Conservation (phyloP, 257 asterid genomes). For the Solanum bukasovii region DNA sequence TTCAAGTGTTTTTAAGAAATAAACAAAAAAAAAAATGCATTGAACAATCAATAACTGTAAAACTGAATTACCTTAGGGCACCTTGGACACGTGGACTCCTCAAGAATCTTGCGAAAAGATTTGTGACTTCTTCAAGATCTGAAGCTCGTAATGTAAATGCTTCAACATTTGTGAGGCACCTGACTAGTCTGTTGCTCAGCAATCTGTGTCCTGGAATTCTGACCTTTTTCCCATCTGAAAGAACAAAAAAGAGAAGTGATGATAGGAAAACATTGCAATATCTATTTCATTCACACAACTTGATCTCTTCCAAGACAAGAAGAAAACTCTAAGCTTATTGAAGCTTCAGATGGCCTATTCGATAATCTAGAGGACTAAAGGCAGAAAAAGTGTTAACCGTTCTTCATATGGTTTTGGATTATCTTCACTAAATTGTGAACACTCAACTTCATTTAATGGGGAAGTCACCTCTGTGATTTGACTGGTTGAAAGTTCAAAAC, state of each 20-base stretch:
- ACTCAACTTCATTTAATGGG: neutral
- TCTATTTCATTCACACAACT: neutral
- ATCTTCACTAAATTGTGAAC: neutral
- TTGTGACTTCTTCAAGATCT: constrained; percentile 83
- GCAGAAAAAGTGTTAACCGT: neutral
- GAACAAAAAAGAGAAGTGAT: neutral
- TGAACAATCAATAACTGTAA: neutral
- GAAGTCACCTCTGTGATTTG: neutral
- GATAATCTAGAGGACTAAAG: neutral
- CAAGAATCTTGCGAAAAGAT: constrained; percentile 66
- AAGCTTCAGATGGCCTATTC: neutral
- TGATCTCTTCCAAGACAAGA: neutral
- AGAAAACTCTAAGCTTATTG: neutral
- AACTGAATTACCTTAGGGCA: constrained; percentile 56
- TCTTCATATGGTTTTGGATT: neutral
- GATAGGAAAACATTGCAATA: neutral
- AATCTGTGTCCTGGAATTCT: constrained; percentile 57
- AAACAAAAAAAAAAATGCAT: neutral
- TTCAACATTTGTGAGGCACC: constrained; percentile 70
- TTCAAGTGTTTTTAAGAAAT: neutral
- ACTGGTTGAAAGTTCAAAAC: neutral
- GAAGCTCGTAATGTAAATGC: constrained; percentile 64
- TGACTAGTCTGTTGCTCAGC: constrained; percentile 59
- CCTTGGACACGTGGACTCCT: constrained; percentile 75
- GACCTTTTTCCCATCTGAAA: constrained; percentile 48